Evolutionary conservation across 805 yeast species (phyloP), one percentile per base, ranked within the genome.

Genomic region (Lipomyces chichibuensis): DNA sequence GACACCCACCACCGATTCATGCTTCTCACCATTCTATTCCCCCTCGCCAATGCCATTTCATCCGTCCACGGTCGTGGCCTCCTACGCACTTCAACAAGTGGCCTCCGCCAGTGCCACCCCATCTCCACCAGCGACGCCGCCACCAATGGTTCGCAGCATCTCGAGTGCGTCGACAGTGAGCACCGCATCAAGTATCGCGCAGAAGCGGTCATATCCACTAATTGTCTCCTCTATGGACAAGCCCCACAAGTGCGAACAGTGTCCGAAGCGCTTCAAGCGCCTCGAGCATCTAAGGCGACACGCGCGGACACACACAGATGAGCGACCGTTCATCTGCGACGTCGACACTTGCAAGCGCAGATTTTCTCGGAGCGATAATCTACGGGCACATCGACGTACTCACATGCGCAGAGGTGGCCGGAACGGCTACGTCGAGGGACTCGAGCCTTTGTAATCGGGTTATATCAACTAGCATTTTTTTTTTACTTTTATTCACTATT

Each of bases 321-420:
- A 90, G 71, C 83, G 96, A 66, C 97, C 97, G 0, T 92, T 84
- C 74, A 64, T 56, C 13, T 65, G 69, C 53, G 76, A 75, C 35
- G 23, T 67, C 60, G 74, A 72, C 29, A 65, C 71, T 5, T 72
- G 74, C 60, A 63, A 62, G 3, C 63, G 75, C 2, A 25, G 59
- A 8, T 72, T 72, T 43, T 72, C 74, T 13, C 68, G 75, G 80
- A 5, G 80, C 65, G 93, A 92, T 71, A 96, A 92, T 78, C 81
- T 92, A 62, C 83, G 87, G 62, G 91, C 95, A 17, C 98, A 92
- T 76, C 74, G 82, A 65, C 80, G 91, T 73, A 89, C 93, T 23
- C 97, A 91, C 71, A 76, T 77, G 69, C 79, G 77, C 74, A 75
- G 74, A 33, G 77, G 78, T n/a, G 83, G 83, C 33, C 77, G 83